Evolutionary conservation across 2,329 filamentous ascomycete species (phyloP).

Genomic region (Colletotrichum ledebouriae): DNA sequence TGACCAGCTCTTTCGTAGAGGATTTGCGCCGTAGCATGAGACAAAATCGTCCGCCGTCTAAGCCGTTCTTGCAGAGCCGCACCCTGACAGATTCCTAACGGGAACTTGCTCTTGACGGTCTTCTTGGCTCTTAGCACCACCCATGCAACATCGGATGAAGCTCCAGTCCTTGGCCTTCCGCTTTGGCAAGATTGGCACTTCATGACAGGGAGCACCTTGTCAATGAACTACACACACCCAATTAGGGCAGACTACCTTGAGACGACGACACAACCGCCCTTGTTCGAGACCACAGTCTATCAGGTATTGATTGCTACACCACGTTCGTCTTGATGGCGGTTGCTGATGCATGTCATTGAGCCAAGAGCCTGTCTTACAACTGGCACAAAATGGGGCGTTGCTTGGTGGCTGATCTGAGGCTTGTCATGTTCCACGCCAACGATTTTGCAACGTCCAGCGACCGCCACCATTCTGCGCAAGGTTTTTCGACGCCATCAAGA

Average conservation of each 20-base stretch:
- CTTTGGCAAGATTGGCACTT: not conserved
- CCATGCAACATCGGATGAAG: slow-evolving; percentile 15
- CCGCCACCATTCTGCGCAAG: slow-evolving; percentile 6
- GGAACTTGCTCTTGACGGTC: not conserved
- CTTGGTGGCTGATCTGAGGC: not conserved
- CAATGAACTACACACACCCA: not conserved
- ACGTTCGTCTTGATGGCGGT: not conserved
- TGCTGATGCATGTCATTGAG: not conserved
- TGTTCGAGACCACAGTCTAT: not conserved
- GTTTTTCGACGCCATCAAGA: not conserved
- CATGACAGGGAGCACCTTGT: slow-evolving; percentile 2
- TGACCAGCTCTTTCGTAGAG: not conserved
- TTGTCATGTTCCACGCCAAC: not conserved
- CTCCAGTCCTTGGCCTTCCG: not conserved
- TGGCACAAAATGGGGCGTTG: not conserved
- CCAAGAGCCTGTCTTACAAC: not conserved
- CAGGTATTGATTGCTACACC: slow-evolving; percentile 1
- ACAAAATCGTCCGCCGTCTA: slow-evolving; percentile 22
- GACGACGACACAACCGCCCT: not conserved
- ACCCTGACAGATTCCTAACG: slow-evolving; percentile 12
- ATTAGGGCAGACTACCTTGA: not conserved
- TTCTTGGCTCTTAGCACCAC: slow-evolving; percentile 9
- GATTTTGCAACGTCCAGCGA: slow-evolving; percentile 9
- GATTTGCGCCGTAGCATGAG: slow-evolving; percentile 10
- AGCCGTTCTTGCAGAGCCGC: slow-evolving; percentile 31